A percentile compares a stretch with the other conserved stretches of the same genome.
These are phyloP conservation scores for Xylaria sp. DNA, from an alignment of 2,329 filamentous ascomycete genomes.

Conservation along the genomic window DNA sequence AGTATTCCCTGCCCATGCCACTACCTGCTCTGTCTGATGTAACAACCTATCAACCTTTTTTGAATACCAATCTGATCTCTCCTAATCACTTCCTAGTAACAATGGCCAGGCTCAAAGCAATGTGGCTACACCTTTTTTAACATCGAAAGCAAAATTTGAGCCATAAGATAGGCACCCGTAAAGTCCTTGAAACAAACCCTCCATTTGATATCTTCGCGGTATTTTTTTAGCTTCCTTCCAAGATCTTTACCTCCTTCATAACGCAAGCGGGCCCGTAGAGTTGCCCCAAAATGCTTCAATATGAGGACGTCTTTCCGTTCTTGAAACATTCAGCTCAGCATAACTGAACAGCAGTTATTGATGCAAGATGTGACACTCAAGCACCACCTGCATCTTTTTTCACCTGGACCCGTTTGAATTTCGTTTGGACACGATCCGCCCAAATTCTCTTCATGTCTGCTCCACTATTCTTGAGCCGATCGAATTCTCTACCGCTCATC, in stretches of 20 bases:
- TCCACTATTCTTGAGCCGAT: constrained; percentile 21
- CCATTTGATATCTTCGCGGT: neutral
- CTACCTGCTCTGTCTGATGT: neutral
- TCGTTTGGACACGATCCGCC: neutral
- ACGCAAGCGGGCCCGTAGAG: neutral
- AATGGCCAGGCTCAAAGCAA: neutral
- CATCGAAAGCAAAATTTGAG: neutral
- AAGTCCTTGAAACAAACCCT: neutral
- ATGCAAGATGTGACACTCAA: neutral
- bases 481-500: constrained; percentile 28
- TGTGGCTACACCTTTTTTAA: neutral
- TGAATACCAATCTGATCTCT: neutral
- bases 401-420: neutral
- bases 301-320: neutral
- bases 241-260: neutral
- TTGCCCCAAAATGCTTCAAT: neutral
- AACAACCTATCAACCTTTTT: neutral
- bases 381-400: too few relatives aligned
- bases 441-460: constrained; percentile 16
- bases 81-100: neutral
- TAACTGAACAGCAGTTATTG: neutral
- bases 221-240: neutral
- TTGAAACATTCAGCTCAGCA: neutral
- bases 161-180: neutral
- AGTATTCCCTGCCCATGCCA: neutral